phyloP scores from a whole-genome alignment of 495 filamentous ascomycete genomes.

The Xylaria sp. region DNA sequence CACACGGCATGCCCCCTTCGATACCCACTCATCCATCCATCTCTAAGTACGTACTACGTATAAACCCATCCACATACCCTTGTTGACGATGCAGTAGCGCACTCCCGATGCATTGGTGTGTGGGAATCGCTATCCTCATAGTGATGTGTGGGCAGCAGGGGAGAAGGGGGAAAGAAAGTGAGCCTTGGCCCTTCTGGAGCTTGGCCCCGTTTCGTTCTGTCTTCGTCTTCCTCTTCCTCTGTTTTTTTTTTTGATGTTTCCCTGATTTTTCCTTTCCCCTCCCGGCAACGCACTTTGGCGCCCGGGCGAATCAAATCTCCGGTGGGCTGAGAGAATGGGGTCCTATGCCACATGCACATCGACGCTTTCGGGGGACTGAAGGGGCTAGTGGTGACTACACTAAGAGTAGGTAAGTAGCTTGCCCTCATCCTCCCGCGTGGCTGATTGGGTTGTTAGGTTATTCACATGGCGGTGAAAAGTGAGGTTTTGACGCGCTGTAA shows the following conservation, averaged over 20 bases:
- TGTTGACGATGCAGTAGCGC: constrained; percentile 29
- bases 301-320: constrained; percentile 23
- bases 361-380: constrained; percentile 20
- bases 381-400: constrained; percentile 19
- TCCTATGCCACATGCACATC: constrained; percentile 26
- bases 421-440: constrained; percentile 28
- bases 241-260: too few relatives aligned
- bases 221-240: too few relatives aligned
- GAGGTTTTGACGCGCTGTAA: background rate
- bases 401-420: too few relatives aligned
- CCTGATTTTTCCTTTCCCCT: constrained; percentile 21
- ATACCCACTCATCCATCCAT: background rate
- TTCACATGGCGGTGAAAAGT: constrained; percentile 43
- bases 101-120: constrained; percentile 42
- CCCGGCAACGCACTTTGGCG: constrained; percentile 16
- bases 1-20: background rate
- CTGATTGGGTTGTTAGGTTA: constrained; percentile 37
- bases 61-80: constrained; percentile 11
- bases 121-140: constrained; percentile 31
- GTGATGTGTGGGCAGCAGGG: constrained; percentile 2
- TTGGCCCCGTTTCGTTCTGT: constrained; percentile 21
- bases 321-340: constrained; percentile 17
- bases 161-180: background rate
- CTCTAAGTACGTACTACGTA: background rate
- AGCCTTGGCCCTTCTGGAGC: constrained; percentile 21